These are phyloP conservation scores for Boletus rex-veris DNA, from an alignment of 768 basidiomycete genomes.

Conservation along the genomic window DNA sequence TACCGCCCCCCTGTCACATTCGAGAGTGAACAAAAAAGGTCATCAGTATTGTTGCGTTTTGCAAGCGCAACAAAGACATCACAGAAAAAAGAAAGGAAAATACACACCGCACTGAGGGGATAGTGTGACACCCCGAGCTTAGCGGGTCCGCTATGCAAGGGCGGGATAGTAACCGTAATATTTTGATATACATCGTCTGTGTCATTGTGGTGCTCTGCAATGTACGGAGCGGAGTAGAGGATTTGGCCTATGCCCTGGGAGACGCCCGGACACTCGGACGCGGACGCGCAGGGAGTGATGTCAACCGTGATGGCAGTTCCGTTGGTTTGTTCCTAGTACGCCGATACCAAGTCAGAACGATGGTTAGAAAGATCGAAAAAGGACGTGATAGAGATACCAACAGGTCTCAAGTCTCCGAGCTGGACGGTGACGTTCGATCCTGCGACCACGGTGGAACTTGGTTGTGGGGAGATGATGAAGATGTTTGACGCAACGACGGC, in stretches of 20 bases:
- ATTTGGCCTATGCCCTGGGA: background rate
- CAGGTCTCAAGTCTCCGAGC: constrained; percentile 36
- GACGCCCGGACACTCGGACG: constrained; percentile 1
- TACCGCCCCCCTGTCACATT: no score
- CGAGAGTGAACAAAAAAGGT: no score
- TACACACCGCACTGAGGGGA: background rate
- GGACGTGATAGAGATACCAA: background rate
- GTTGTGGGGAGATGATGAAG: constrained; percentile 26
- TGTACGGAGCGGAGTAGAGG: background rate
- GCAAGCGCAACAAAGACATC: no score
- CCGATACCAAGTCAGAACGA: background rate
- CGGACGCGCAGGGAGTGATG: background rate
- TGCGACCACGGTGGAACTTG: constrained; percentile 30
- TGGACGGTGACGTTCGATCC: constrained; percentile 40
- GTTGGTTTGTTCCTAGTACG: no score
- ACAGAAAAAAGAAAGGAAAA: no score
- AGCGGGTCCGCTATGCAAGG: background rate
- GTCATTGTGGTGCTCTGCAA: background rate
- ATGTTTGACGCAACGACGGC: no score
- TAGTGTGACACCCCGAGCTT: background rate
- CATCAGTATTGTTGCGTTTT: no score
- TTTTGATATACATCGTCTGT: background rate
- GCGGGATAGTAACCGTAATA: background rate
- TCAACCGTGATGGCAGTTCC: constrained; percentile 5
- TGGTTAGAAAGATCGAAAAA: no score